A percentile compares a stretch with the other conserved stretches of the same genome.
Evolutionary conservation across 768 basidiomycete species (phyloP).

Genomic region (Trametes cingulata): DNA sequence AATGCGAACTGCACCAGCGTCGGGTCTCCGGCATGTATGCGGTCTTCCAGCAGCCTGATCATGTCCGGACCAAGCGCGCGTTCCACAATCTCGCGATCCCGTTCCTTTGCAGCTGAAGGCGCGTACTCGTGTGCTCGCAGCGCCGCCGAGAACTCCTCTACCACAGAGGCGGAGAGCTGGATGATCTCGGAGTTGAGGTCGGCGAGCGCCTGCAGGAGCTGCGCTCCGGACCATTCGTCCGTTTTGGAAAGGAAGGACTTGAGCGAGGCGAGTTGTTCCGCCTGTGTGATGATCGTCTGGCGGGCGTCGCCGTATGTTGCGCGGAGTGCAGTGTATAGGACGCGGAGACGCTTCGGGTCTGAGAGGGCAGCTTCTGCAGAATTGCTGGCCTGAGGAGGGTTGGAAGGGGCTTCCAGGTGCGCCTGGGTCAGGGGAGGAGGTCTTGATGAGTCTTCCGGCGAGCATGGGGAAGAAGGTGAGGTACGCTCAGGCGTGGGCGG

Average conservation of each 20-base stretch:
- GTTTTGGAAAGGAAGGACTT: constrained; percentile 38
- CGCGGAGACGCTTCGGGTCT: constrained; percentile 21
- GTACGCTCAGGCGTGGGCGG: constrained; percentile 20
- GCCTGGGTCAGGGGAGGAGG: neutral
- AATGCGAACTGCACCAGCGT: constrained; percentile 39
- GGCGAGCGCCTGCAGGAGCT: constrained; percentile 35
- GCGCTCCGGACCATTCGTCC: constrained; percentile 37
- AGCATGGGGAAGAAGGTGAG: neutral
- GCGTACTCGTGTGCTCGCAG: constrained; percentile 26
- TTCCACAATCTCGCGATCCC: constrained; percentile 31
- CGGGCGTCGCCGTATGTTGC: constrained; percentile 27
- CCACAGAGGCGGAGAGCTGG: constrained; percentile 36
- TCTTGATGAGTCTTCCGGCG: neutral
- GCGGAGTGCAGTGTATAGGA: constrained; percentile 28
- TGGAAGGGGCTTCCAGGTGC: neutral
- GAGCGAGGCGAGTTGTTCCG: constrained; percentile 35
- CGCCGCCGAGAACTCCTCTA: constrained; percentile 31
- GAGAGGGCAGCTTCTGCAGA: constrained; percentile 21
- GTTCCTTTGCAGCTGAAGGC: constrained; percentile 18
- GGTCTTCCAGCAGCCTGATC: constrained; percentile 30
- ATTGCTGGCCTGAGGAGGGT: neutral
- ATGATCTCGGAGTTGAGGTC: constrained; percentile 39
- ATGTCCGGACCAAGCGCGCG: constrained; percentile 32
- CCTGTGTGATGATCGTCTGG: constrained; percentile 30
- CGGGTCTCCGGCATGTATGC: constrained; percentile 34